Evolutionary conservation across 176 grass and related monocot species (phyloP).

Genomic region (Hordeum marinum): DNA sequence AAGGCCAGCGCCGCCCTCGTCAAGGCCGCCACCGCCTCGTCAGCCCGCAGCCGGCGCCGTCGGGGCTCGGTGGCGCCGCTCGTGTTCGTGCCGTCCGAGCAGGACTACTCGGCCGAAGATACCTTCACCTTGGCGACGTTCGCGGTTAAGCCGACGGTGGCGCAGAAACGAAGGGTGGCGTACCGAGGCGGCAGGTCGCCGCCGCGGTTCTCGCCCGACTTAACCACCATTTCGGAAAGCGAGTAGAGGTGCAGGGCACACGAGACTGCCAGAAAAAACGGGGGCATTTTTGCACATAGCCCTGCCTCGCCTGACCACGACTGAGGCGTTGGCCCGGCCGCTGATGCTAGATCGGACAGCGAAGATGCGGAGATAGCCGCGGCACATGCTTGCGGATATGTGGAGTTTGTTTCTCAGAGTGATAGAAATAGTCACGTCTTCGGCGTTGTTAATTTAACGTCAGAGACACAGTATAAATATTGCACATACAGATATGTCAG

Average conservation of each 20-base stretch:
- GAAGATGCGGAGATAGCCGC: too few relatives aligned
- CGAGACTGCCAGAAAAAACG: not conserved
- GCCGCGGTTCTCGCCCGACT: constrained; percentile 50
- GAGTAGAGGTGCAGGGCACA: not conserved
- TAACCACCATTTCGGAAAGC: constrained; percentile 59
- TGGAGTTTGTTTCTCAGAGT: not conserved
- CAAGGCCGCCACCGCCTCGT: constrained; percentile 18
- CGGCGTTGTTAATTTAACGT: too few relatives aligned
- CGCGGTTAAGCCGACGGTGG: not conserved
- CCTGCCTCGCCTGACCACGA: too few relatives aligned
- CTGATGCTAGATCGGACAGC: too few relatives aligned
- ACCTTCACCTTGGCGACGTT: not conserved
- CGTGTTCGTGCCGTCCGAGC: constrained; percentile 43
- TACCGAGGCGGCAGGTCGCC: constrained; percentile 16
- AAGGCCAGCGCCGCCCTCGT: constrained; percentile 54
- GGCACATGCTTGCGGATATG: not conserved
- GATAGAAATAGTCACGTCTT: too few relatives aligned
- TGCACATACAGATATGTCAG: not conserved
- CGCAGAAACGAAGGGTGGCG: constrained; percentile 13
- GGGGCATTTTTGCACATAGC: not conserved
- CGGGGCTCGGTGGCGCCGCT: constrained; percentile 47
- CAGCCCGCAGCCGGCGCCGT: constrained; percentile 6
- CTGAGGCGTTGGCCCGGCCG: too few relatives aligned
- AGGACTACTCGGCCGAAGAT: not conserved
- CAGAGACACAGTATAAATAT: not conserved